Percentiles rank a stretch among this genome's conserved stretches.
Conservation (phyloP, 441 rosid species). For the Daphne laureola region DNA sequence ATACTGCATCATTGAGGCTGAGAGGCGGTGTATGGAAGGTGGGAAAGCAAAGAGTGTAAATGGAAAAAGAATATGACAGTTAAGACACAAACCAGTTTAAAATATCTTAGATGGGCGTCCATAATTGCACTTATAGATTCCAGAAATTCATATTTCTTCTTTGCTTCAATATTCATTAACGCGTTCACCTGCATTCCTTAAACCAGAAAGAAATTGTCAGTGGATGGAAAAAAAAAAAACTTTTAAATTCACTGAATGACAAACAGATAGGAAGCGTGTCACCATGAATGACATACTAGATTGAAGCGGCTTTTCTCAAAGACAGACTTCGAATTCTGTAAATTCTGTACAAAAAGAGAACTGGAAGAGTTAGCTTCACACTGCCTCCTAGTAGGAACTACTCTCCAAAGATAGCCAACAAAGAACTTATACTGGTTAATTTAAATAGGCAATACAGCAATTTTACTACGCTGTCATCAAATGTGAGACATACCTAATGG, state of each 20-base stretch:
- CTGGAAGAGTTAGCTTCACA: not conserved
- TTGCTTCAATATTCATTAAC: constrained; percentile 71
- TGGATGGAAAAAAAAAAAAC: constrained; percentile 10
- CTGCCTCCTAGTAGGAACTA: too few relatives aligned
- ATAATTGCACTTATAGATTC: constrained; percentile 86
- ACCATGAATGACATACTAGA: constrained; percentile 47
- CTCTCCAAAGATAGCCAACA: too few relatives aligned
- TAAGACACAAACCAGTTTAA: constrained; percentile 53
- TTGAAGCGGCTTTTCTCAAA: constrained; percentile 90
- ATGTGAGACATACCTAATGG: too few relatives aligned
- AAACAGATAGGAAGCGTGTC: constrained; percentile 9
- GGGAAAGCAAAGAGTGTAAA: not conserved
- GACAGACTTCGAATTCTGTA: constrained; percentile 80
- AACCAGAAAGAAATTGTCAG: constrained; percentile 26
- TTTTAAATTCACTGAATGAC: constrained; percentile 1
- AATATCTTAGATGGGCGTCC: constrained; percentile 91
- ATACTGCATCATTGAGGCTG: not conserved
- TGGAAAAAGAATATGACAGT: constrained; percentile 6
- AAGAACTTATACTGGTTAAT: too few relatives aligned
- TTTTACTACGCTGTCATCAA: too few relatives aligned
- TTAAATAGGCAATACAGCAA: too few relatives aligned
- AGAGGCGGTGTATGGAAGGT: not conserved
- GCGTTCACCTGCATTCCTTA: constrained; percentile 82
- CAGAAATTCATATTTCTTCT: constrained; percentile 86
- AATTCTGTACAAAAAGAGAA: constrained; percentile 44